A percentile compares a stretch with the other conserved stretches of the same genome.
Evolutionary conservation across 352 stramenopile genomes (phyloP).

Genomic region (Phytophthora nicotianae): DNA sequence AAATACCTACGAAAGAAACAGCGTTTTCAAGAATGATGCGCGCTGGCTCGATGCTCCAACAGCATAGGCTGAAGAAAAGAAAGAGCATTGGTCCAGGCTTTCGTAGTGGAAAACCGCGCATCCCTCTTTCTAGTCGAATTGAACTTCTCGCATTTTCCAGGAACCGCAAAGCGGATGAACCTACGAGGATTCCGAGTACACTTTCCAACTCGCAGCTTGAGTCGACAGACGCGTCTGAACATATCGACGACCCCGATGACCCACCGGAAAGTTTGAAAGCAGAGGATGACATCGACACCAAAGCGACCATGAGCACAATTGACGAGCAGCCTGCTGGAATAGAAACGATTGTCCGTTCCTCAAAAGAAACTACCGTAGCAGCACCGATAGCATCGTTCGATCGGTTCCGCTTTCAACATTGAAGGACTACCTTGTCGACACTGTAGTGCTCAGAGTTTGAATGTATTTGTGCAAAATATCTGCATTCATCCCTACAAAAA

Average conservation of each 20-base stretch:
- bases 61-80: conserved; percentile 63
- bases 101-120: conserved; percentile 22
- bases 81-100: conserved; percentile 22
- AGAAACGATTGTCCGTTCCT: conserved; percentile 1
- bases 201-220: conserved; percentile 6
- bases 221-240: conserved; percentile 8
- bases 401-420: conserved; percentile 40
- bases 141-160: conserved; percentile 27
- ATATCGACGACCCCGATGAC: conserved; percentile 9
- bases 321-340: conserved; percentile 1
- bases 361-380: not conserved
- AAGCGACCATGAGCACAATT: not conserved
- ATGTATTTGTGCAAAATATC: conserved; percentile 19
- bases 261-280: not conserved
- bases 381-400: conserved; percentile 32
- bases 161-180: conserved; percentile 6
- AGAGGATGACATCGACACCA: conserved; percentile 3
- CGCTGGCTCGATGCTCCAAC: conserved; percentile 59
- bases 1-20: conserved; percentile 54
- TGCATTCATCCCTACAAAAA: conserved; percentile 9
- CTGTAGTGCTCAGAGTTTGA: conserved; percentile 1
- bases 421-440: conserved; percentile 6
- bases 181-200: not conserved
- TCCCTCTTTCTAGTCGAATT: conserved; percentile 28
- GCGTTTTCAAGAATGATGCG: conserved; percentile 85